Base-by-base conservation (phyloP, 2,329 filamentous ascomycete species). In the Zasmidium citrigriseum region DNA sequence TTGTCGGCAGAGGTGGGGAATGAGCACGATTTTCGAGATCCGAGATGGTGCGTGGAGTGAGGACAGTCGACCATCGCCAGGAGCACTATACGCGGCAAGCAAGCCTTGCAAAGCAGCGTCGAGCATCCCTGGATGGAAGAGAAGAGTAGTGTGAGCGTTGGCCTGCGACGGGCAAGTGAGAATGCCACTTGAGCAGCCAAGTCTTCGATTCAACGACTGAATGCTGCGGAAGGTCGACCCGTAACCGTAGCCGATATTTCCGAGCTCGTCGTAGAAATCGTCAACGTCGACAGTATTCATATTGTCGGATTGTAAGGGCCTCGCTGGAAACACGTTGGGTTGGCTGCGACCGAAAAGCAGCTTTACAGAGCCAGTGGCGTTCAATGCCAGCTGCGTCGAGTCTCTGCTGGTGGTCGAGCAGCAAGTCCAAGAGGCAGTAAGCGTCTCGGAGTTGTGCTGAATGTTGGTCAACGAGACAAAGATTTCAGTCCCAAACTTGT, bases 211-310 rank as follows among this genome's bases (percentile, higher is more conserved):
- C 11, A 54, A 20, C 3, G 10, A 20, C 16, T 44, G 29, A 5
- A 58, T 18, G 2, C 22, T 21, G n/a, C 21, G 3, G 52, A 59
- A 59, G 21, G 20, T 14, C 7, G n/a, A 27, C 4, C 16, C 29
- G 27, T 50, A 59, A 22, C 44, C 46, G 34, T 59, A 59, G 20
- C 52, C 56, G 14, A 59, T 24, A 5, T 50, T 54, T 1, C 4
- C 10, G 14, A 59, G 29, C 12, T 14, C 20, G 20, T n/a, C 21
- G 23, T 60, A 60, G 25, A 60, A 25, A 7, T 34, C 23, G 14
- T 60, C 47, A 4, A 20, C 10, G 24, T 60, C 27, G n/a, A 60
- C 44, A 9, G 46, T 47, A 24, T 53, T 41, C 53, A 60, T 56
- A 23, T 48, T 9, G 18, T 14, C 11, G 10, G 12, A 5, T 10